Percentiles rank a stretch among this genome's conserved stretches.
phyloP scores from a whole-genome alignment of 345 rosid species.

The Camelina laxa region DNA sequence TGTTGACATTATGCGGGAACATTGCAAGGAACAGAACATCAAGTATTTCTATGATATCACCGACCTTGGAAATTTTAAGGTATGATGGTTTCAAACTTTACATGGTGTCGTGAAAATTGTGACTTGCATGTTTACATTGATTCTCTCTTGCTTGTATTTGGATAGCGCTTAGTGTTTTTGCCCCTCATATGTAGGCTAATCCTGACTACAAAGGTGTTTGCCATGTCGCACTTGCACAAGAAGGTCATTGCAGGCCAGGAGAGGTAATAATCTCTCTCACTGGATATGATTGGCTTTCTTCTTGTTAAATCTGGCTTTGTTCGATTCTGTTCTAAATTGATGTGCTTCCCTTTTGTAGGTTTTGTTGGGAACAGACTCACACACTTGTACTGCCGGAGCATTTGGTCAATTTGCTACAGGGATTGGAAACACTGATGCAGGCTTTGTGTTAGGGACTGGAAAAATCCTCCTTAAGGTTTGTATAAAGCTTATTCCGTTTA shows the following conservation, averaged over 20 bases:
- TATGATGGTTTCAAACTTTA: slow-evolving; percentile 37
- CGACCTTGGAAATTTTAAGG: slow-evolving; percentile 87
- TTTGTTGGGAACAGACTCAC: slow-evolving; percentile 91
- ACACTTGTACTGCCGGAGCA: slow-evolving; percentile 98
- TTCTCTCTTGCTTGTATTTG: not conserved
- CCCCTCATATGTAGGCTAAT: slow-evolving; percentile 64
- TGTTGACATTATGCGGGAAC: slow-evolving; percentile 93
- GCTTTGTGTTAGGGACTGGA: slow-evolving; percentile 92
- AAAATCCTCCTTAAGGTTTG: slow-evolving; percentile 91
- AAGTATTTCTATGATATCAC: slow-evolving; percentile 96
- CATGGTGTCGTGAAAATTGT: not conserved
- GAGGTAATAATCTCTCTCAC: slow-evolving; percentile 58
- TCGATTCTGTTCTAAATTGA: slow-evolving; percentile 5
- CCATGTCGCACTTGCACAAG: slow-evolving; percentile 98
- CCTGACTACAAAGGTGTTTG: slow-evolving; percentile 99
- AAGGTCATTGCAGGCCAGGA: slow-evolving; percentile 99
- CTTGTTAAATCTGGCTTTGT: not conserved
- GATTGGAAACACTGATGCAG: slow-evolving; percentile 98
- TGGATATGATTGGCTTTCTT: slow-evolving; percentile 10
- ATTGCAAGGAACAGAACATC: slow-evolving; percentile 84
- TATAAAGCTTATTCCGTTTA: not conserved
- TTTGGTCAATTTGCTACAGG: slow-evolving; percentile 99
- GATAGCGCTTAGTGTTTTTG: not conserved
- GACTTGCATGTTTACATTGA: not conserved
- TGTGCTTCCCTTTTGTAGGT: slow-evolving; percentile 57